phyloP scores from a whole-genome alignment of 257 asterid genomes.

The Gentiana straminea region DNA sequence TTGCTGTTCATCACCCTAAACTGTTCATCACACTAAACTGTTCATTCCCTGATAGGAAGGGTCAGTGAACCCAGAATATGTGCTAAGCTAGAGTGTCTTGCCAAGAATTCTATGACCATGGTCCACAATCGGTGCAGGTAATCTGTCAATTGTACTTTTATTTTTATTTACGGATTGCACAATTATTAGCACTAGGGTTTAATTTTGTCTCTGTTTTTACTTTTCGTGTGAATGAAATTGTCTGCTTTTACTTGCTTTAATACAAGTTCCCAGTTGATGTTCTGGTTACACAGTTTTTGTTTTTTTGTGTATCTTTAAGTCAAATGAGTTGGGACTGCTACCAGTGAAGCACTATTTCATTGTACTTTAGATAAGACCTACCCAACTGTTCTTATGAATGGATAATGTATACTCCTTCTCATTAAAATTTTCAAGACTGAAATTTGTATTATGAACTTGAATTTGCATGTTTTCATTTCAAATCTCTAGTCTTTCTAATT shows the following conservation, averaged over 20 bases:
- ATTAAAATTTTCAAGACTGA: no score
- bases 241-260: no score
- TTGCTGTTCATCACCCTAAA: background rate
- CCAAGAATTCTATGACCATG: conserved; percentile 82
- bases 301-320: no score
- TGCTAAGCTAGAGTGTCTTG: conserved; percentile 77
- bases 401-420: no score
- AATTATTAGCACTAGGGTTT: background rate
- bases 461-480: no score
- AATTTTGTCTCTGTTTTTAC: background rate
- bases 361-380: no score
- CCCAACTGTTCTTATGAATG: no score
- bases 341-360: no score
- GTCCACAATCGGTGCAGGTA: conserved; percentile 99
- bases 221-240: no score
- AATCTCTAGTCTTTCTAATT: no score
- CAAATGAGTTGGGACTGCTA: no score
- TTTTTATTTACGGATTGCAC: conserved; percentile 1
- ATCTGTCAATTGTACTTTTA: conserved; percentile 4
- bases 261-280: background rate
- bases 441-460: no score
- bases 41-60: conserved; percentile 46
- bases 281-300: background rate
- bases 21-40: conserved; percentile 5
- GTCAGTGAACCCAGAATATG: conserved; percentile 71